Base-by-base conservation (phyloP, 306 rosid genomes). In the Trifolium repens region DNA sequence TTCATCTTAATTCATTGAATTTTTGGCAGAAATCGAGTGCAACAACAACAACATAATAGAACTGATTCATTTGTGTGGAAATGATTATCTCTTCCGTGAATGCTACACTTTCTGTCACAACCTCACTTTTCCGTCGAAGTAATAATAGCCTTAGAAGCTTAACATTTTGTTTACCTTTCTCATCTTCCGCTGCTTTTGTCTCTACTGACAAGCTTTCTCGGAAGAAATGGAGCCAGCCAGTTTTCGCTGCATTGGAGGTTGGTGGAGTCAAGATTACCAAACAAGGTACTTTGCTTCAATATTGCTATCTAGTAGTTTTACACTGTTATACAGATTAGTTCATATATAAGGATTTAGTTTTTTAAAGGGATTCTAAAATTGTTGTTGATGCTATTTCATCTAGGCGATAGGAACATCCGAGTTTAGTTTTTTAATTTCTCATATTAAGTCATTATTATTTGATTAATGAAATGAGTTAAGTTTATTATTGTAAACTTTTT, bases 181-280 rank as follows among this genome's bases (percentile, higher is more conserved):
- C 90, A 37, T 69, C 86, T 53, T 69, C 87, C 1, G 74, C 89
- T 79, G 75, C 78, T 73, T 72, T 88, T 66, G 78, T 88, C 50
- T 80, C 88, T 15, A 22, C 82, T 69, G 77, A 53, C 46, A 82
- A 69, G 43, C 66, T 80, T 79, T 83, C 81, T 44, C 69, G 57
- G 55, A 88, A 90, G 79, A 92, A 94, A 81, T 94, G 93, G 96
- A 83, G 80, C 35, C 96, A 80, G 61, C 88, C 93, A 0, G 88
- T 90, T 69, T 77, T 82, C 17, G 89, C 96, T 7, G 86, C 58
- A 15, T 72, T 87, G 68, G 91, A 89, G 17, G 52, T 91, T n/a
- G 96, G 97, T 4, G 98, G 98, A 39, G 81, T 90, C 88, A 88
- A 87, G 79, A 74, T 94, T 78, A 64, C 74, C 16, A 90, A 76